Conservation (phyloP, 192 early-diverging fungal species). For the Coemansia sp. region DNA sequence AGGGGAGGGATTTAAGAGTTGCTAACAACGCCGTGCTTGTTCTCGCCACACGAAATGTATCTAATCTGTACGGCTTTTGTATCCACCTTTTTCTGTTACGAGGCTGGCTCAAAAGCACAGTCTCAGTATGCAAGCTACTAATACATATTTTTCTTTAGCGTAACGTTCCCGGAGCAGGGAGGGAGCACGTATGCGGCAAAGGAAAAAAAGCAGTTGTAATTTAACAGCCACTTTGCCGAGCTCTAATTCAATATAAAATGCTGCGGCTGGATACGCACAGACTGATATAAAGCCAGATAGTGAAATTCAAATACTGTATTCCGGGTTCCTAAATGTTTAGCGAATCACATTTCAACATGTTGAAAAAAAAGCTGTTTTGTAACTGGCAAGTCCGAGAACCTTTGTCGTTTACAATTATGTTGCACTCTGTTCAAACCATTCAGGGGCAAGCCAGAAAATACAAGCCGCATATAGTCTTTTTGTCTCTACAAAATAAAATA, state of each 20-base stretch:
- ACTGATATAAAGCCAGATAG: not conserved
- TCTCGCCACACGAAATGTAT: not conserved
- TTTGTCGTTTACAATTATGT: not conserved
- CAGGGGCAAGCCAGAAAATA: not conserved
- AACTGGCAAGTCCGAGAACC: not conserved
- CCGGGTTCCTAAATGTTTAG: not conserved
- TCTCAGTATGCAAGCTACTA: not conserved
- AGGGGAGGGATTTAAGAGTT: constrained; percentile 3
- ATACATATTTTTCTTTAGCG: not conserved
- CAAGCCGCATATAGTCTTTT: not conserved
- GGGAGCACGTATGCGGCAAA: constrained; percentile 3
- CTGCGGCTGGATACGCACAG: not conserved
- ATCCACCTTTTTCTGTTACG: constrained; percentile 2
- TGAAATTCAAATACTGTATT: not conserved
- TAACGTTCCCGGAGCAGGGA: constrained; percentile 1
- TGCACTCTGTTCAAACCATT: not conserved
- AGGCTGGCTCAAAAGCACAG: constrained; percentile 3
- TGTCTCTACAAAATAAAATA: not conserved
- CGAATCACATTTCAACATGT: not conserved
- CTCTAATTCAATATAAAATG: not conserved
- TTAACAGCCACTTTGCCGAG: not conserved
- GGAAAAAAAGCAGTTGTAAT: constrained; percentile 3
- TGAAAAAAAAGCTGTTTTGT: not conserved
- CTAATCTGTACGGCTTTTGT: constrained; percentile 1
- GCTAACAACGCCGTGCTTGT: constrained; percentile 5